Evolutionary conservation across 1,139 yeast species (phyloP), one percentile per base, ranked within the genome.

Genomic region (Candida sp.): DNA sequence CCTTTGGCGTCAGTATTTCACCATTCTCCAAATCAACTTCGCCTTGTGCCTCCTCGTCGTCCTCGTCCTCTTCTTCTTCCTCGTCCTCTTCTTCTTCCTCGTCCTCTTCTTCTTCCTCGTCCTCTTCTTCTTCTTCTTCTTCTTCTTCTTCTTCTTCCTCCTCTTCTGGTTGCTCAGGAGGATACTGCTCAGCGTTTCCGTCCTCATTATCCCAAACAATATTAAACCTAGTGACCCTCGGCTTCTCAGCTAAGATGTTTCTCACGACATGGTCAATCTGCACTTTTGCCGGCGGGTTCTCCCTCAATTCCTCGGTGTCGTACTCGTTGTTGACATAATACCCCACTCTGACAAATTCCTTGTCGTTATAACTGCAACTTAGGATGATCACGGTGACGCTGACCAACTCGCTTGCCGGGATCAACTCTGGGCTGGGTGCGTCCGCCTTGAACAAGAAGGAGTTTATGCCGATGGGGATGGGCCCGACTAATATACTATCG

Each of bases 281-380:
- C 1, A 94, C 98, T 66, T 91, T 90, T 7, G 86, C 83, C 1
- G 99, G 99, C 1, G 99, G 98, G 59, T 90, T 91, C 63, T 91
- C 97, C 54, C 97, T 80, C 62, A 94, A 73, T 63, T 94, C 99
- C 66, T 93, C 98, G 9, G 87, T 78, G 64, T 94, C 98, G 63
- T 94, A 94, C 66, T 94, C 99, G 68, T 94, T 94, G 72, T 94
- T 94, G 52, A 94, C 99, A 65, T 94, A 94, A 72, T 94, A 94
- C 0, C 99, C 99, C 11, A 94, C 99, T 55, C 98, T 78, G 4
- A 94, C 99, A 74, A 94, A 94, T 68, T 94, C 99, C 60, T 96
- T 79, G 54, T 90, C 97, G 49, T 91, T 90, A 66, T 94, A 94
- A 0, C 97, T 88, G 69, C 99, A 94, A 54, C 97, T 90, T 57